These are phyloP conservation scores for Planoprotostelium fungivorum DNA, from an alignment of 78 protist species.

Conservation along the genomic window DNA sequence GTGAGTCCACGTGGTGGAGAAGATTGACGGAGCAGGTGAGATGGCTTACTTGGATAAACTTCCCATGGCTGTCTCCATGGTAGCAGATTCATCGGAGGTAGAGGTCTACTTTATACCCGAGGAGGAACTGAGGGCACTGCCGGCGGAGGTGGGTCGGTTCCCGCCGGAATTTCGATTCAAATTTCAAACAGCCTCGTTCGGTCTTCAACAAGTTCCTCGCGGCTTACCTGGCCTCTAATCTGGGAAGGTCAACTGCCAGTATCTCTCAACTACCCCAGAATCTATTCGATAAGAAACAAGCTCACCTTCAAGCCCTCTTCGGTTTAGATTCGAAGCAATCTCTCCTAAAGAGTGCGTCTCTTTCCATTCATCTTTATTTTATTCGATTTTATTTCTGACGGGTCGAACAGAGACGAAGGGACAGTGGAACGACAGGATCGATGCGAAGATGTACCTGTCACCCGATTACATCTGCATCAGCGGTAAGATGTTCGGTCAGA, in stretches of 20 bases:
- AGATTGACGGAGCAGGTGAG: background rate
- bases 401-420: background rate
- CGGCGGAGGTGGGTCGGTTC: background rate
- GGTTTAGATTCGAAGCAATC: background rate
- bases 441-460: background rate
- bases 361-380: background rate
- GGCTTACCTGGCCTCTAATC: background rate
- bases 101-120: background rate
- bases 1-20: background rate
- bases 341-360: background rate
- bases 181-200: background rate
- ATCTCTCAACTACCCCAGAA: background rate
- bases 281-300: background rate
- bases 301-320: background rate
- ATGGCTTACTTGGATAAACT: background rate
- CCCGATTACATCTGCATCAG: background rate
- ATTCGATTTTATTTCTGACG: background rate
- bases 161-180: background rate
- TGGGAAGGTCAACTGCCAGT: background rate
- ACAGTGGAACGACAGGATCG: background rate
- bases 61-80: background rate
- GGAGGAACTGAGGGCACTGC: background rate
- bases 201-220: background rate
- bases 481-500: background rate
- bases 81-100: background rate